Evolutionary conservation across 106 monocot species (phyloP), one percentile per base, ranked within the genome.

Genomic region (Ottelia alismoides): DNA sequence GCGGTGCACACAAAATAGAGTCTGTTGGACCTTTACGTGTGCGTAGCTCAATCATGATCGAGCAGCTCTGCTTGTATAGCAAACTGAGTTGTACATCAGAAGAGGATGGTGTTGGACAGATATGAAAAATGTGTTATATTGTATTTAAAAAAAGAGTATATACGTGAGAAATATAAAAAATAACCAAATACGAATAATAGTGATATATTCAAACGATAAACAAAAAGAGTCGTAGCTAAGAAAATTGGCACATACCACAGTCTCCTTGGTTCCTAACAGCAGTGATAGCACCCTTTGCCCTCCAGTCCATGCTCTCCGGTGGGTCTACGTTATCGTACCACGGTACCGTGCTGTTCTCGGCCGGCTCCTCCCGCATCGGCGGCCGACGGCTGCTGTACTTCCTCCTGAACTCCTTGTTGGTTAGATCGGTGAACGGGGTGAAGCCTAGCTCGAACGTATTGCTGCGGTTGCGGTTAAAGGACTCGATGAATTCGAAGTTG

Each of bases 361-460:
- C 47, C 11, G 2, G 6, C n/a, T 2, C 11, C 47, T 19, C 47
- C 47, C 4, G 11, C 47, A 2, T n/a, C 47, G 6, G 47, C n/a
- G 47, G 47, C n/a, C 14, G 47, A 2, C 47, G n/a, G n/a, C n/a
- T n/a, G 47, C 11, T 11, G 47, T 20, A 27, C 14, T 9, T 21
- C n/a, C 50, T 64, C 29, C 31, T 64, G 57, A 64, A 64, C 64
- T 71, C 71, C 24, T 64, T 64, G 16, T 52, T 51, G 12, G 71
- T 71, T 18, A 71, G 46, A 24, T 64, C 64, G 6, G 64, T 57
- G 18, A 71, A 71, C 32, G 28, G 12, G 54, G 65, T 73, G 10
- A 66, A 1, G 11, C 54, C 65, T 0, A 66, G 65, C 21, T 20
- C 54, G 49, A 65, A 61, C 32, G 11, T 20, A 17, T 20, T 20